Evolutionary conservation across 2,329 filamentous ascomycete genomes (phyloP).

Genomic region (Phialocephala subalpina): DNA sequence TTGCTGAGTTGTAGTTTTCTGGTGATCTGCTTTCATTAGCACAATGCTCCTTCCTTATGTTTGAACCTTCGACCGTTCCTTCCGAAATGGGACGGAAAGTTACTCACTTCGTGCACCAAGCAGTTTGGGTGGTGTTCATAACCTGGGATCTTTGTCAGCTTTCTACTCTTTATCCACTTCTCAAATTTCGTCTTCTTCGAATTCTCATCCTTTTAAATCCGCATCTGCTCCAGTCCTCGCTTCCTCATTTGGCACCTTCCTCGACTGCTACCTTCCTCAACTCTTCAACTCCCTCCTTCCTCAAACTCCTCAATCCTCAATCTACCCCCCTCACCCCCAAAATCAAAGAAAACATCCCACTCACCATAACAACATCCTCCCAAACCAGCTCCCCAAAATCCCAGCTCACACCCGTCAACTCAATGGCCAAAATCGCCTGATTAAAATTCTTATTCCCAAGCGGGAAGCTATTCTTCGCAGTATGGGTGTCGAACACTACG

Average conservation of each 20-base stretch:
- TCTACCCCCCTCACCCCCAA: neutral
- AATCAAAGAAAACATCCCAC: neutral
- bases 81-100: neutral
- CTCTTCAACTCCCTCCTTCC: neutral
- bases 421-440: slow-evolving; percentile 51
- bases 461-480: slow-evolving; percentile 46
- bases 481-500: slow-evolving; percentile 42
- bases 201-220: neutral
- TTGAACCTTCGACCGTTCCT: neutral
- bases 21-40: slow-evolving; percentile 39
- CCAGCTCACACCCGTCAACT: slow-evolving; percentile 49
- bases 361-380: slow-evolving; percentile 30
- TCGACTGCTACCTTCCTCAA: neutral
- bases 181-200: neutral
- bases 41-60: neutral
- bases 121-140: slow-evolving; percentile 33
- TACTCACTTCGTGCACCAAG: slow-evolving; percentile 37
- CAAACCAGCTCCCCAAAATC: slow-evolving; percentile 50
- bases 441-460: slow-evolving; percentile 50
- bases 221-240: neutral
- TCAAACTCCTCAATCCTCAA: neutral
- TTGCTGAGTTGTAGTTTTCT: slow-evolving; percentile 49
- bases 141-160: slow-evolving; percentile 27
- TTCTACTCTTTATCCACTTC: neutral
- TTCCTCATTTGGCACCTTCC: neutral